A percentile compares a stretch with the other conserved stretches of the same genome.
Evolutionary conservation across 371 early-diverging fungal species (phyloP).

Genomic region (Mortierella sp.): DNA sequence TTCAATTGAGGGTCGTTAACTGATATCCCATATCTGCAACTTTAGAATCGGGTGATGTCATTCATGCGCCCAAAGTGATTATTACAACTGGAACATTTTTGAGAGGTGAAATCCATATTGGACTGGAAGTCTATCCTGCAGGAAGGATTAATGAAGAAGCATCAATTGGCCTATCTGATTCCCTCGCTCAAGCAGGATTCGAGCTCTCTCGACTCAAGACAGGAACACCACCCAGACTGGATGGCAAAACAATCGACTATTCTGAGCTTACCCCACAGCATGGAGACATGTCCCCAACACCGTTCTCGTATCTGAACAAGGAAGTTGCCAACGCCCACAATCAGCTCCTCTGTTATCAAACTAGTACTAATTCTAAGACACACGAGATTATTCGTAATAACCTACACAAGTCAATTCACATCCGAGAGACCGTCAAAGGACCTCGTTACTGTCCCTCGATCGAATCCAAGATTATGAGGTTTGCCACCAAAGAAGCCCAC

Average conservation of each 20-base stretch:
- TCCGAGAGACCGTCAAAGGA: slow-evolving; percentile 86
- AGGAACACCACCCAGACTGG: slow-evolving; percentile 87
- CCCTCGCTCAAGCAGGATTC: slow-evolving; percentile 81
- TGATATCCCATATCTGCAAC: background rate
- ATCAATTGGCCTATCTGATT: slow-evolving; percentile 81
- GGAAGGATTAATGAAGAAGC: slow-evolving; percentile 86
- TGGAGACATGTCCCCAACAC: slow-evolving; percentile 82
- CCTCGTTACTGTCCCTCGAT: slow-evolving; percentile 92
- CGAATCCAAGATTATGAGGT: slow-evolving; percentile 86
- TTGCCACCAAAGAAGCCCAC: slow-evolving; percentile 74
- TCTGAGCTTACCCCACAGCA: slow-evolving; percentile 71
- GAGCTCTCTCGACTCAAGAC: slow-evolving; percentile 84
- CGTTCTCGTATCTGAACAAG: slow-evolving; percentile 81
- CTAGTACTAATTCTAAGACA: slow-evolving; percentile 76
- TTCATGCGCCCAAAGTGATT: slow-evolving; percentile 79
- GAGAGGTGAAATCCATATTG: slow-evolving; percentile 80
- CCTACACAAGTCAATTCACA: slow-evolving; percentile 85
- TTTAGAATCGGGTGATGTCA: slow-evolving; percentile 73
- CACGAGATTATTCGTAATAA: slow-evolving; percentile 80
- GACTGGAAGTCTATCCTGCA: slow-evolving; percentile 81
- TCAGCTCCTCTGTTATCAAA: slow-evolving; percentile 85
- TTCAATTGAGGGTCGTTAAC: background rate
- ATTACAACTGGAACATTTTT: slow-evolving; percentile 92
- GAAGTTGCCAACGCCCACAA: slow-evolving; percentile 53
- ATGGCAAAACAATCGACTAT: slow-evolving; percentile 82